A percentile compares a stretch with the other conserved stretches of the same genome.
phyloP scores from a whole-genome alignment of 208 protist species.

The Perkinsela sp. region DNA sequence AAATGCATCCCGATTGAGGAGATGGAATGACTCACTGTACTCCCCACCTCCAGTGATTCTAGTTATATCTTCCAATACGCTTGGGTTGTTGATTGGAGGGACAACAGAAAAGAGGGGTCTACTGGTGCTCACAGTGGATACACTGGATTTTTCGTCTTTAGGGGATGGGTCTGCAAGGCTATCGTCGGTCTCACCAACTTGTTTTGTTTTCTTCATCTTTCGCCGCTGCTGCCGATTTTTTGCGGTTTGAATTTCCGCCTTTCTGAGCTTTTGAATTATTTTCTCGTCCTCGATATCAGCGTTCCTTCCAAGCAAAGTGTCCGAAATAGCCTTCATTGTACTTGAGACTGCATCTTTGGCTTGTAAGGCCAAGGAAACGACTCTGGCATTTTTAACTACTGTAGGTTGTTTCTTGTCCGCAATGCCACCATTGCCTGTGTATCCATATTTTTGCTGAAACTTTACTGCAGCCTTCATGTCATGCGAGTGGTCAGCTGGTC shows the following conservation, averaged over 20 bases:
- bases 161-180: too few relatives aligned
- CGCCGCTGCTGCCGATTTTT: background rate
- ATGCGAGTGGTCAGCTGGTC: too few relatives aligned
- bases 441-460: conserved; percentile 1
- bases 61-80: too few relatives aligned
- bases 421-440: background rate
- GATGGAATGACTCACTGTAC: too few relatives aligned
- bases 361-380: background rate
- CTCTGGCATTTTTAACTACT: background rate
- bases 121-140: background rate
- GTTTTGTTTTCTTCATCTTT: too few relatives aligned
- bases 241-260: background rate
- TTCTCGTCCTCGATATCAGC: background rate
- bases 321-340: background rate
- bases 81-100: too few relatives aligned
- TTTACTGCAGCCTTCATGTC: background rate
- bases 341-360: background rate
- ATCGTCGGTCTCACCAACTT: too few relatives aligned
- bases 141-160: too few relatives aligned
- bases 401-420: too few relatives aligned
- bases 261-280: background rate
- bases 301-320: background rate
- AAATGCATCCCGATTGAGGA: too few relatives aligned
- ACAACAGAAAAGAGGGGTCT: background rate
- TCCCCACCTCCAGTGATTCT: too few relatives aligned